Base-by-base conservation (phyloP, 768 basidiomycete genomes). In the Termitomyces titanicus region DNA sequence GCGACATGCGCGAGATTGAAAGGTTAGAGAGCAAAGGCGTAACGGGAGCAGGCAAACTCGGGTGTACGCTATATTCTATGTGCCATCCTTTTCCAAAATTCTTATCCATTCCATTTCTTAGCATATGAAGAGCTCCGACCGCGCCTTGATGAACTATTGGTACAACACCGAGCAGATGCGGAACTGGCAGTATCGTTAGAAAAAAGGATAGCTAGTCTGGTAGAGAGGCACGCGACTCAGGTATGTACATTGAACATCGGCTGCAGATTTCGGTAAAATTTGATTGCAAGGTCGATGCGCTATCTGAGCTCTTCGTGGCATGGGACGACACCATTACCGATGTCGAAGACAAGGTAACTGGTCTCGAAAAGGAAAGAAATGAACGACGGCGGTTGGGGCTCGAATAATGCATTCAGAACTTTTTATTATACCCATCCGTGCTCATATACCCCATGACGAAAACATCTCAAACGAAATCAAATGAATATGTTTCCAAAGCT, bases 241-340 rank as follows among this genome's bases (percentile, higher is more conserved):
- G 89, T 90, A 59, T 50, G 83, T 69, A 12, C 42, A 8, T 31
- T 50, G n/a, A 31, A 22, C 27, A 43, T 20, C 54, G n/a, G 24
- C 24, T 12, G 47, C 15, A 35, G 20, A 22, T 1, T 20, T 20
- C 1, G 2, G 29, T 9, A 29, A 22, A 10, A 18, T 25, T 12
- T 39, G 22, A n/a, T 12, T 15, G 3, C 7, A 29, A 92, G 91
- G 84, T 91, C 9, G 91, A 92, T 63, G 81, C 83, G 1, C 75
- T 93, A 1, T 93, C 92, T 12, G 90, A 92, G 60, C 73, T 93
- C 20, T 93, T 94, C 57, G 86, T 94, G 7, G 81, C 81, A 13
- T 94, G 92, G 91, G 89, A 93, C 60, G 89, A 92, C 54, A 78
- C 84, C 0, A 68, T 92, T 10, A 75, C 78, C n/a, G 83, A 81